Conservation (phyloP, 805 yeast genomes). For the Metschnikowia baotianmanensis region DNA sequence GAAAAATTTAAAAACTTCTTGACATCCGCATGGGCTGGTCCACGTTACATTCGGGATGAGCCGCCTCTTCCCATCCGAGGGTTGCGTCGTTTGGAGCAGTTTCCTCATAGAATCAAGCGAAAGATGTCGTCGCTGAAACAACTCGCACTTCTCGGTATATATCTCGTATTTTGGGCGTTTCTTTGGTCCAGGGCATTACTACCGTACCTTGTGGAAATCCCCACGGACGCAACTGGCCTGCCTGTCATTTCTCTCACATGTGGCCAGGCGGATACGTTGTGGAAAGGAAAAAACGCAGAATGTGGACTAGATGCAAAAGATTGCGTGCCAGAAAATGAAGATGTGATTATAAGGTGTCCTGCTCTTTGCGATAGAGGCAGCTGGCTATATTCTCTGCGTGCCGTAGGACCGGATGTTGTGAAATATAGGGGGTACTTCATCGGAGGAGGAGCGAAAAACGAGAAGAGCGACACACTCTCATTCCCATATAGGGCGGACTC, state of each 20-base stretch:
- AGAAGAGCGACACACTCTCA: conserved; percentile 31
- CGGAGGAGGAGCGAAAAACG: conserved; percentile 62
- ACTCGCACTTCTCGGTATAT: conserved; percentile 32
- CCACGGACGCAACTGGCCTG: conserved; percentile 21
- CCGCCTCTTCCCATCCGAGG: conserved; percentile 40
- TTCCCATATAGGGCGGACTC: conserved; percentile 85
- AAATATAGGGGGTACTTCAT: conserved; percentile 71
- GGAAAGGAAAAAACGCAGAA: conserved; percentile 72
- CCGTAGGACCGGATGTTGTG: conserved; percentile 66
- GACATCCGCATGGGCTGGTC: conserved; percentile 52
- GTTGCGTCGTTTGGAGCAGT: conserved; percentile 36
- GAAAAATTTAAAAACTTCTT: neutral
- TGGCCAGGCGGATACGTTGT: conserved; percentile 44
- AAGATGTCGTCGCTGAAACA: conserved; percentile 26
- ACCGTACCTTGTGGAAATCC: conserved; percentile 47
- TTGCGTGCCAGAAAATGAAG: conserved; percentile 49
- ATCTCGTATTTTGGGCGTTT: conserved; percentile 48
- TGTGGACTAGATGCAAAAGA: conserved; percentile 73
- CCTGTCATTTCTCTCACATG: conserved; percentile 49
- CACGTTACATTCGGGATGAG: conserved; percentile 44
- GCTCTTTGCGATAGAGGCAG: conserved; percentile 81
- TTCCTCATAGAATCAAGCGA: conserved; percentile 39
- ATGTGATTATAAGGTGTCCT: conserved; percentile 71
- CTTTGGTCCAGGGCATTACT: conserved; percentile 35
- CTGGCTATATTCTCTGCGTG: conserved; percentile 69